phyloP scores from a whole-genome alignment of 2,329 filamentous ascomycete genomes.

The Fonsecaea multimorphosa region DNA sequence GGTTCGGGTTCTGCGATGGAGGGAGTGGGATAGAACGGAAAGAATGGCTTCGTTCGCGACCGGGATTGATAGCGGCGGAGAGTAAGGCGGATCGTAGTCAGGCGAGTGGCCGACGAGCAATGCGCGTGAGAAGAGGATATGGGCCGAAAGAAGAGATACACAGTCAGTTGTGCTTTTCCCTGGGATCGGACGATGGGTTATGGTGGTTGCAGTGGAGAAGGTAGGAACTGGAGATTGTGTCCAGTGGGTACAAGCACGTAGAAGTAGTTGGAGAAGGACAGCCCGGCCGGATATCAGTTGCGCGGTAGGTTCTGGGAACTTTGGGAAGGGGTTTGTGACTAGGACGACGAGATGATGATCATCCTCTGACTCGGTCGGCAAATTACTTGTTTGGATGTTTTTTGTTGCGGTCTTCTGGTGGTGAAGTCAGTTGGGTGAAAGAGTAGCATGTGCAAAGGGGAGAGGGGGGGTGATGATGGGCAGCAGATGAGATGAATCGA shows the following conservation, averaged over 20 bases:
- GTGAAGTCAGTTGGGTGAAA: slow-evolving; percentile 13
- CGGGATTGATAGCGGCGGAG: slow-evolving; percentile 2
- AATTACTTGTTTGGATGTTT: neutral
- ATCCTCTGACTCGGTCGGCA: neutral
- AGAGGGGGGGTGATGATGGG: neutral
- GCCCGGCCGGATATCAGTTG: neutral
- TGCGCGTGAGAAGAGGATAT: slow-evolving; percentile 1
- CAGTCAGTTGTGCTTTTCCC: slow-evolving; percentile 3
- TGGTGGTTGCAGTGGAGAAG: slow-evolving; percentile 11
- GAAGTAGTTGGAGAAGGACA: slow-evolving; percentile 15
- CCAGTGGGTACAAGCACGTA: neutral
- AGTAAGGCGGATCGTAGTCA: slow-evolving; percentile 8
- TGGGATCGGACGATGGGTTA: slow-evolving; percentile 8
- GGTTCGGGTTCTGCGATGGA: slow-evolving; percentile 1
- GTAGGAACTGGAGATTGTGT: slow-evolving; percentile 10
- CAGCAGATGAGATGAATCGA: slow-evolving; percentile 2
- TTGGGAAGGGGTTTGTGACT: neutral
- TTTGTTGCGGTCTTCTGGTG: neutral
- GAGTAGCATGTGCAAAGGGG: slow-evolving; percentile 15
- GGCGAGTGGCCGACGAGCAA: slow-evolving; percentile 10
- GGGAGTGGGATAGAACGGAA: neutral
- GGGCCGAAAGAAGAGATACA: slow-evolving; percentile 10
- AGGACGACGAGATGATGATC: slow-evolving; percentile 12
- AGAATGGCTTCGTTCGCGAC: neutral
- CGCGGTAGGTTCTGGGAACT: neutral